Percentiles rank a stretch among this genome's conserved stretches.
phyloP scores from a whole-genome alignment of 2,329 filamentous ascomycete species.

The Paracorniculantispora psalliotae region DNA sequence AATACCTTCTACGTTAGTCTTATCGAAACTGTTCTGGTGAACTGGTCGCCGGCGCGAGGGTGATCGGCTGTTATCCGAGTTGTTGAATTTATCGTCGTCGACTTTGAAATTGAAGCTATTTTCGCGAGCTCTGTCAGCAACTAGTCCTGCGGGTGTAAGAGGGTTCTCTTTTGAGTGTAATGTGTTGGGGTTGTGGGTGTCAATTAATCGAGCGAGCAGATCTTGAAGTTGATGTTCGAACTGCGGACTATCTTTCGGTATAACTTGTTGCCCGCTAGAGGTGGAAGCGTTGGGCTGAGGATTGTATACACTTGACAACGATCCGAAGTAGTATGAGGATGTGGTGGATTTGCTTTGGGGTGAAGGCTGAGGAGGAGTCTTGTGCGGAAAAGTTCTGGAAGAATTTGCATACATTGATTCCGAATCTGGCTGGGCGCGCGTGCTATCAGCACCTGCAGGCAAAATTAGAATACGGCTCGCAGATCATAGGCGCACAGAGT shows the following conservation, averaged over 20 bases:
- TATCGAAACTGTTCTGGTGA: constrained; percentile 38
- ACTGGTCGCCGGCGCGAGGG: constrained; percentile 24
- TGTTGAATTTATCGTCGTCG: constrained; percentile 37
- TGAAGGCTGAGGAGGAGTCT: background rate
- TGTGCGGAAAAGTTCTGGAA: background rate
- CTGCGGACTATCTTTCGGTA: constrained; percentile 24
- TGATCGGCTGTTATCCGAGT: background rate
- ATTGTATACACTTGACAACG: constrained; percentile 14
- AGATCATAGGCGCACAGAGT: too few relatives aligned
- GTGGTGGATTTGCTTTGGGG: background rate
- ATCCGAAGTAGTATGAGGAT: constrained; percentile 8
- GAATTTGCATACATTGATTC: constrained; percentile 13
- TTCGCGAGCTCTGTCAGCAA: constrained; percentile 30
- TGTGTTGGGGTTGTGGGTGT: constrained; percentile 1
- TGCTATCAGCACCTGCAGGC: background rate
- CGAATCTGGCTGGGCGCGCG: background rate
- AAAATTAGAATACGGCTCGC: background rate
- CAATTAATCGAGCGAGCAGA: constrained; percentile 26
- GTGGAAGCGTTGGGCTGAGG: constrained; percentile 13
- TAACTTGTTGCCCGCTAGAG: constrained; percentile 29
- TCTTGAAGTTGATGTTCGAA: constrained; percentile 38
- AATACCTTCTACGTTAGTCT: constrained; percentile 54
- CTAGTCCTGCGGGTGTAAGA: background rate
- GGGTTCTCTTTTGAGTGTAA: background rate
- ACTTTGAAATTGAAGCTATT: constrained; percentile 49